phyloP scores from a whole-genome alignment of 306 rosid species.

The Cucurbita pepo region DNA sequence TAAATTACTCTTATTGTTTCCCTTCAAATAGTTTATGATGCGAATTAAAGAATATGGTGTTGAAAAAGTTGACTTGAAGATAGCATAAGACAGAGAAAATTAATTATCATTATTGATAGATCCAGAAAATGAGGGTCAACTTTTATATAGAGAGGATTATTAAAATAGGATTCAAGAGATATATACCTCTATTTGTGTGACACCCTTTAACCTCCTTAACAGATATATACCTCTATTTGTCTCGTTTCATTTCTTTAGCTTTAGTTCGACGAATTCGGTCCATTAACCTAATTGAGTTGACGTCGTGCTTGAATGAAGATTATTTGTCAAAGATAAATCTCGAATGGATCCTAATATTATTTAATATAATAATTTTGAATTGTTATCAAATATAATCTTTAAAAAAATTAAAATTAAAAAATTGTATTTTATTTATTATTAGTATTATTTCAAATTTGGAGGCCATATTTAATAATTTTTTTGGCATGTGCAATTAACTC shows the following conservation, averaged over 20 bases:
- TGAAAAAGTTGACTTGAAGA: neutral
- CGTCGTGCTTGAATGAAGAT: neutral
- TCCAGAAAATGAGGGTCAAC: slow-evolving; percentile 4
- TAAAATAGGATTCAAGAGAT: neutral
- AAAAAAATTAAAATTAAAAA: neutral
- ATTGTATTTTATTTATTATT: neutral
- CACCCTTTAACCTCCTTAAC: no score
- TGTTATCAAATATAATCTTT: no score
- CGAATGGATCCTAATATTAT: no score
- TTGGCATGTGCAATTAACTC: neutral
- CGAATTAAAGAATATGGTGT: neutral
- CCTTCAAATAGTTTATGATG: neutral
- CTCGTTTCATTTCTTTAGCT: no score
- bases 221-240: neutral
- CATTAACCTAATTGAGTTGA: neutral
- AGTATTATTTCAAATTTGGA: neutral
- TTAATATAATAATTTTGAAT: no score
- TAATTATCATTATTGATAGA: neutral
- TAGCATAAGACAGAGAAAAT: neutral
- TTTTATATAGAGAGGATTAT: neutral
- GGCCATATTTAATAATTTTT: neutral
- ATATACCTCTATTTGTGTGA: neutral
- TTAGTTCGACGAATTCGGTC: neutral
- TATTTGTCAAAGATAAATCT: no score
- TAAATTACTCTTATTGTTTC: neutral